phyloP scores from a whole-genome alignment of 202 grass and related monocot species.

The Dendrocalamus latiflorus region DNA sequence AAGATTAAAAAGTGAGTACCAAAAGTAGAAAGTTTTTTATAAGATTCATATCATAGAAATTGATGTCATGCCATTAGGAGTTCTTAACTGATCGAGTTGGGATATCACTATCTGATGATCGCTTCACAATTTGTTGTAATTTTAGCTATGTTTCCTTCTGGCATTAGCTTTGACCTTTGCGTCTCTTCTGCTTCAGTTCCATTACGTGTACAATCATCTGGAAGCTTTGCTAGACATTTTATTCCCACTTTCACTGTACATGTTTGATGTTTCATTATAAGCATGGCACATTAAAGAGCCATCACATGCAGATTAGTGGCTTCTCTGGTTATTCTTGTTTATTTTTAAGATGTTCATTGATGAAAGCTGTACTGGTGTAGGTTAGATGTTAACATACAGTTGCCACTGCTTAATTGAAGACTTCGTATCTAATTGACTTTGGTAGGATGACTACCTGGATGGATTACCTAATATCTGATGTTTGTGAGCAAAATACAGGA shows the following conservation, averaged over 20 bases:
- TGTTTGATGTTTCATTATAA: neutral
- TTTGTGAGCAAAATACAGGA: neutral
- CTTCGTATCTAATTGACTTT: neutral
- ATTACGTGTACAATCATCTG: neutral
- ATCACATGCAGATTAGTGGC: neutral
- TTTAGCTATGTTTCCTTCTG: neutral
- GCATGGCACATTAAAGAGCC: neutral
- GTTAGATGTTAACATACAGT: neutral
- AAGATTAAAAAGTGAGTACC: constrained; percentile 10
- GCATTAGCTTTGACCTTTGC: neutral
- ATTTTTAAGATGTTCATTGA: neutral
- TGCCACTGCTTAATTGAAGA: neutral
- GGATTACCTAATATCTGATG: neutral
- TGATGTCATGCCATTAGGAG: neutral
- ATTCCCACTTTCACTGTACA: neutral
- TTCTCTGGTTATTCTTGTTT: neutral
- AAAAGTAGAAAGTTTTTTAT: neutral
- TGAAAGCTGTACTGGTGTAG: neutral
- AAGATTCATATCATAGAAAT: neutral
- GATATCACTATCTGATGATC: neutral
- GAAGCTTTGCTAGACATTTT: neutral
- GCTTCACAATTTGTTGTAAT: neutral
- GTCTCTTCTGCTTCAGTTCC: neutral
- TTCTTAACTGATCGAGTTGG: neutral
- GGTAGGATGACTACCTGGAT: neutral